phyloP scores from a whole-genome alignment of 208 protist species.

The Entamoeba nuttalli region DNA sequence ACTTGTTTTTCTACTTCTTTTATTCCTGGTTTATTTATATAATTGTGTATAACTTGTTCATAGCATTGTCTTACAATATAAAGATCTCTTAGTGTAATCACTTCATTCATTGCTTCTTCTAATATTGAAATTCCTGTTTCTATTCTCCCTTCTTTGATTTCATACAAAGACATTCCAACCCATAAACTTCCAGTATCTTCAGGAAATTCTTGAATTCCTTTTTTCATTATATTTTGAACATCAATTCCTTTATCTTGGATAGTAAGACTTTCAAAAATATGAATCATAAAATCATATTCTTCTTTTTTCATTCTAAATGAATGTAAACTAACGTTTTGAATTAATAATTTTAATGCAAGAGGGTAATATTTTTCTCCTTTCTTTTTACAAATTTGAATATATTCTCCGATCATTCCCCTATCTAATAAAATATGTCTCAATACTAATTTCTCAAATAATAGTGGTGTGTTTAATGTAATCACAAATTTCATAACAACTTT shows the following conservation, averaged over 20 bases:
- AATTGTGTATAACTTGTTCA: neutral
- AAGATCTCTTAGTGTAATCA: neutral
- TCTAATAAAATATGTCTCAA: neutral
- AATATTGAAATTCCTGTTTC: neutral
- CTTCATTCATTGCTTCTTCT: neutral
- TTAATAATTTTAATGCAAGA: neutral
- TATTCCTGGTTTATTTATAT: neutral
- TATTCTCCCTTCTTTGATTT: neutral
- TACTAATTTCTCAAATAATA: neutral
- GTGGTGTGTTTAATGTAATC: neutral
- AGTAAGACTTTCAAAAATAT: neutral
- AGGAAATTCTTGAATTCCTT: neutral
- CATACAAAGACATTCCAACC: neutral
- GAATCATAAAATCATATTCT: neutral
- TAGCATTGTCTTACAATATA: neutral
- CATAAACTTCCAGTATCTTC: neutral
- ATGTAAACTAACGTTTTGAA: neutral
- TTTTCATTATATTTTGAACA: neutral
- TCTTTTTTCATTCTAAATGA: neutral
- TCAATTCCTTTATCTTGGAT: neutral
- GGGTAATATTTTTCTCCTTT: neutral
- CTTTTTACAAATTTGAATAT: neutral
- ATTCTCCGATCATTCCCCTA: neutral
- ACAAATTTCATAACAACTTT: neutral
- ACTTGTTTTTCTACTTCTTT: neutral